Percentiles rank a stretch among this genome's conserved stretches.
phyloP scores from a whole-genome alignment of 176 grass and related monocot genomes.

The Musa itinerans region DNA sequence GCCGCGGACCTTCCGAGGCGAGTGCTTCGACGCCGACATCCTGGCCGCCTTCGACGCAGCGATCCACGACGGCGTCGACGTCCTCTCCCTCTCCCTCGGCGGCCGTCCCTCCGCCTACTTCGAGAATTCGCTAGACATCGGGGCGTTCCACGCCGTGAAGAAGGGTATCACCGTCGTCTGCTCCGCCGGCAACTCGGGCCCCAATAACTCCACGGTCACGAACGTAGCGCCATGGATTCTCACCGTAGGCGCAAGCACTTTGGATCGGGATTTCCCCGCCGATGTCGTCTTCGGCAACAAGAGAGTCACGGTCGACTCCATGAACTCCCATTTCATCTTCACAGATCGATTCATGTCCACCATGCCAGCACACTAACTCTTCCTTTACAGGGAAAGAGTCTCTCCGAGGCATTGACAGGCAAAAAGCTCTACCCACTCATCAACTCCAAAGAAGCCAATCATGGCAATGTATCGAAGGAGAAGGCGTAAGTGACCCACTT shows the following conservation, averaged over 20 bases:
- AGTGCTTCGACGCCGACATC: slow-evolving; percentile 51
- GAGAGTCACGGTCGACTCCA: background rate
- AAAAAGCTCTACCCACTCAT: slow-evolving; percentile 44
- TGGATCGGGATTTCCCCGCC: slow-evolving; percentile 24
- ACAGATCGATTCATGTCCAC: background rate
- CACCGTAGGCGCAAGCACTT: slow-evolving; percentile 63
- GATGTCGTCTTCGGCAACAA: background rate
- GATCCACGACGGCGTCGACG: slow-evolving; percentile 50
- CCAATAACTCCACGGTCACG: slow-evolving; percentile 24
- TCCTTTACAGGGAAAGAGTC: slow-evolving; percentile 41
- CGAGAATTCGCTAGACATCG: slow-evolving; percentile 33
- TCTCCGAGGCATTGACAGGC: slow-evolving; percentile 31
- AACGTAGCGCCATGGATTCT: slow-evolving; percentile 66
- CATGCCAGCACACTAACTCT: background rate
- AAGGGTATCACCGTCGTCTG: slow-evolving; percentile 44
- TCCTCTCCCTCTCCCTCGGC: slow-evolving; percentile 67
- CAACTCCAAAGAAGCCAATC: slow-evolving; percentile 21
- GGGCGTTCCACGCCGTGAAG: slow-evolving; percentile 45
- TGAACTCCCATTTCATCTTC: too few relatives aligned
- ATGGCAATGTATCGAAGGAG: background rate
- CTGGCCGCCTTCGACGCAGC: slow-evolving; percentile 58
- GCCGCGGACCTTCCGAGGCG: slow-evolving; percentile 4
- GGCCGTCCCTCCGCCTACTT: background rate
- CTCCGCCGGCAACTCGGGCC: slow-evolving; percentile 57
- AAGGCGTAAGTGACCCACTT: background rate